phyloP scores from a whole-genome alignment of 2,329 filamentous ascomycete species.

The Phialocephala sp. region DNA sequence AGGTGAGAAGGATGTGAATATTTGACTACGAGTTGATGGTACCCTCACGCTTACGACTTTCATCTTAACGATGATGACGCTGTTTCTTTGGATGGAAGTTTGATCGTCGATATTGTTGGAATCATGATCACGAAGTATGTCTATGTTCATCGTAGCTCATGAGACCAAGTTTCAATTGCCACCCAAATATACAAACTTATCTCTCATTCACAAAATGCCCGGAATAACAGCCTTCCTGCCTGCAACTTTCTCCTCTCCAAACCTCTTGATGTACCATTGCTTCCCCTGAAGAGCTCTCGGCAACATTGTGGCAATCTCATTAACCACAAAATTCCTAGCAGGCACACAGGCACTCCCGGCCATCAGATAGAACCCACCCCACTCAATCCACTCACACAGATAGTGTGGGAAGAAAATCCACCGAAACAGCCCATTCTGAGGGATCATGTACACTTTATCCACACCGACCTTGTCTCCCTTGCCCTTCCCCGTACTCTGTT shows the following conservation, averaged over 20 bases:
- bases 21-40: background rate
- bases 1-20: background rate
- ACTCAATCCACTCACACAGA: conserved; percentile 96
- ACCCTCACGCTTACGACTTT: background rate
- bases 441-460: conserved; percentile 87
- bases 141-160: background rate
- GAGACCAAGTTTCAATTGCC: background rate
- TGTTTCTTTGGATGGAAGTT: background rate
- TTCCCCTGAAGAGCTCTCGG: conserved; percentile 82
- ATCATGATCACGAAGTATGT: background rate
- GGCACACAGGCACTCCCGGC: conserved; percentile 72
- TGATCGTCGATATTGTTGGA: background rate
- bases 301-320: conserved; percentile 89
- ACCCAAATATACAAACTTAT: background rate
- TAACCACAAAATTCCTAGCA: conserved; percentile 81
- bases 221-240: conserved; percentile 77
- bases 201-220: conserved; percentile 38
- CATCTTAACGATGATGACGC: background rate
- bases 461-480: conserved; percentile 49
- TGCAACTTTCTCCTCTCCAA: conserved; percentile 82
- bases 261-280: conserved; percentile 86
- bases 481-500: conserved; percentile 51
- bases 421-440: conserved; percentile 80
- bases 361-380: conserved; percentile 85
- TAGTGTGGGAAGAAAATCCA: conserved; percentile 92